Evolutionary conservation across 371 early-diverging fungal genomes (phyloP), one percentile per base, ranked within the genome.

Genomic region (Haplosporangium sp.): DNA sequence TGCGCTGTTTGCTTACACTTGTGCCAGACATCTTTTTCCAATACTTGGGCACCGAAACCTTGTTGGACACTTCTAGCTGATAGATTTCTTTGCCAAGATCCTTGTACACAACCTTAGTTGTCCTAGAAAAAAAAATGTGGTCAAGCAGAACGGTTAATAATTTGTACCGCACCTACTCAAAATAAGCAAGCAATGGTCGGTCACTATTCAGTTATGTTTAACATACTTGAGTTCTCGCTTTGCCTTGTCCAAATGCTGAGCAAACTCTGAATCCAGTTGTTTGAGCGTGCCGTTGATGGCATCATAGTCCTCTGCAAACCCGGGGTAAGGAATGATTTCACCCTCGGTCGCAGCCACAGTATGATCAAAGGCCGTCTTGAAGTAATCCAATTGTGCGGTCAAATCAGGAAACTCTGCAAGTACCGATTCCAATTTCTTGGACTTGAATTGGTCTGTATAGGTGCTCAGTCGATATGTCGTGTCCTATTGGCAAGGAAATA

Each of bases 61-160:
- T 86, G 51, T 87, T 85, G 1, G 98, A 94, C 2, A 96, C 88
- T 76, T 99, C 99, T 14, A 99, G 79, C 83, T 96, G 97, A 82
- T 94, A 97, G 10, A 95, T 87, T 73, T 99, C 99, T 80, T 99
- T 99, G 29, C 97, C 97, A 55, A 98, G 77, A 84, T 97, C 91
- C 71, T 91, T 93, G 85, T 94, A 99, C 5, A 60, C 69, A n/a
- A 93, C 59, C 43, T 86, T 83, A 37, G 83, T 67, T 5, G 83
- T 83, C 48, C 88, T 87, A 67, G 10, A 43, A 1, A 47, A 73
- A 11, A 41, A 37, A 55, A 13, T 10, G 11, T 18, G 0, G 9
- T 13, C 7, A 7, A n/a, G 16, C 14, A 14, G 36, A n/a, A 13
- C 20, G 1, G 50, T 14, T 20, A 13, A 50, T 36, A 42, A 45